phyloP scores from a whole-genome alignment of 2,329 filamentous ascomycete genomes.

The Parastagonospora nodorum region DNA sequence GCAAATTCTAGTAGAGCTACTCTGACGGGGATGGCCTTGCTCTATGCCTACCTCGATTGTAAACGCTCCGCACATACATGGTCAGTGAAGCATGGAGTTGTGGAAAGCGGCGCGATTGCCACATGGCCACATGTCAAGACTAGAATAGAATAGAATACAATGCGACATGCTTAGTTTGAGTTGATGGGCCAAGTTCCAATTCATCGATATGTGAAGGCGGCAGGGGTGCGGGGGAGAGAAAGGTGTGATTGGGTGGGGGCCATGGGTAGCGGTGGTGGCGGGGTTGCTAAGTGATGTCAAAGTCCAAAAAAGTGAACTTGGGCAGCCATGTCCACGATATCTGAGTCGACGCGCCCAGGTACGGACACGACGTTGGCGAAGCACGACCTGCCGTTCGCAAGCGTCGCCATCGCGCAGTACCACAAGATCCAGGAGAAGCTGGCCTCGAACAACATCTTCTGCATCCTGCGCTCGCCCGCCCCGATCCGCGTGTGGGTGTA shows the following conservation, averaged over 20 bases:
- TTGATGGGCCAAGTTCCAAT: too few species aligned
- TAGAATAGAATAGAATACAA: background rate
- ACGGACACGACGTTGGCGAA: slow-evolving; percentile 6
- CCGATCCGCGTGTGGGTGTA: slow-evolving; percentile 35
- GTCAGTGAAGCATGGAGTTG: background rate
- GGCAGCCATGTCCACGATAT: slow-evolving; percentile 11
- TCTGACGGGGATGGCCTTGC: slow-evolving; percentile 41
- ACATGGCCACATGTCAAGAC: too few species aligned
- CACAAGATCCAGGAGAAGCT: slow-evolving; percentile 25
- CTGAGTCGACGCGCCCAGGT: slow-evolving; percentile 12
- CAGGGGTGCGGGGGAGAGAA: background rate
- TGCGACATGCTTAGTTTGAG: background rate
- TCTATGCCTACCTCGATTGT: slow-evolving; percentile 37
- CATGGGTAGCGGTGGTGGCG: slow-evolving; percentile 2
- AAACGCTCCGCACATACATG: slow-evolving; percentile 30
- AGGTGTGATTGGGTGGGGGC: slow-evolving; percentile 12
- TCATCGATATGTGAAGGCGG: background rate
- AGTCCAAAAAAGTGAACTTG: slow-evolving; percentile 1
- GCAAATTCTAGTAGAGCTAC: slow-evolving; percentile 27
- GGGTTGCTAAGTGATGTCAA: slow-evolving; percentile 1
- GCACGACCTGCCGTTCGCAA: slow-evolving; percentile 22
- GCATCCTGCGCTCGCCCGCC: slow-evolving; percentile 32
- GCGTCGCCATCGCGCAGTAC: slow-evolving; percentile 31
- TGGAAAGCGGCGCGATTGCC: too few species aligned
- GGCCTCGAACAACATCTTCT: slow-evolving; percentile 29